Base-by-base conservation (phyloP, 495 filamentous ascomycete species). In the Thozetella sp. region DNA sequence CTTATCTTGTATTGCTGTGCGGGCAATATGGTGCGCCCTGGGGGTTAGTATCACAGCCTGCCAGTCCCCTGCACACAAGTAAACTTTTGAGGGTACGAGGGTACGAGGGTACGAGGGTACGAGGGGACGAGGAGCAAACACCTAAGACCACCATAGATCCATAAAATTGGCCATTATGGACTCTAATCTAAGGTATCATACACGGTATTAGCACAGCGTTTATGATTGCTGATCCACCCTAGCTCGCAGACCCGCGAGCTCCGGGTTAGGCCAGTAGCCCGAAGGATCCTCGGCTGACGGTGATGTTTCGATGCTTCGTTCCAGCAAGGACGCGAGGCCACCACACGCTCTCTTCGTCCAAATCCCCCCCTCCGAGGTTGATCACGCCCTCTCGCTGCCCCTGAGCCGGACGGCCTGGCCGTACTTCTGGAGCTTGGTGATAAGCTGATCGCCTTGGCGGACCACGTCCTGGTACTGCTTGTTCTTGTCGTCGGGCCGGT, bases 341-440 rank as follows among this genome's bases (percentile, higher is more conserved):
- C 20, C 17, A 56, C 46, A 13, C 53, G 25, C 45, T 55, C 19
- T 20, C 23, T 25, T 0, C 13, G 10, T 24, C 37, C 24, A 12
- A 34, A 4, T 59, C 19, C 50, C 1, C 34, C 46, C 53, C 13
- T 6, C 57, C 11, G 10, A 20, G 6, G 25, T 22, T 24, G 46
- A 45, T 68, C 75, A 88, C 50, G 83, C 91, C 62, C 95, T 86
- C 80, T 98, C 95, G 72, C 93, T 98, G 23, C 95, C 95, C 60
- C 96, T 85, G 76, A 99, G 82, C 65, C 96, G 83, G 26, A 99
- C 95, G 2, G 94, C 89, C 79, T 99, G 95, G 22, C 95, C 95
- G 69, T 97, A 99, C 80, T 98, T 99, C 79, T 99, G 95, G 54
- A 99, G 81, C 82, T 99, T 99, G 60, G 96, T 99, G 73, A 99